Percentiles rank a stretch among this genome's conserved stretches.
Evolutionary conservation across 2,329 filamentous ascomycete species (phyloP).

Genomic region (Sclerotiophoma versabilis): DNA sequence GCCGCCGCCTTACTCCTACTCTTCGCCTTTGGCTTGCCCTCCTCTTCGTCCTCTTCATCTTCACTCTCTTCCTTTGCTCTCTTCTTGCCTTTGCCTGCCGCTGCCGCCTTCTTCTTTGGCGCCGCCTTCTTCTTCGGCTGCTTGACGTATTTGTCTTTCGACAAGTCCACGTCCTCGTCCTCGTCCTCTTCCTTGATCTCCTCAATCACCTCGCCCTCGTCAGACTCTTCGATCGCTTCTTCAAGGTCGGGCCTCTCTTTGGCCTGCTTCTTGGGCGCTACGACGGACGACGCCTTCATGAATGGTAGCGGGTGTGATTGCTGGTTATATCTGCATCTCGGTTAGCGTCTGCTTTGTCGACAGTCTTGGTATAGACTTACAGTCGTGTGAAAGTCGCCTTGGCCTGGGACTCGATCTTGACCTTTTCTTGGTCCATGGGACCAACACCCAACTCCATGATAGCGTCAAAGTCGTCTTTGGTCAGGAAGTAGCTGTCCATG

Average conservation of each 20-base stretch:
- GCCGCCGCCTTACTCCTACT: conserved; percentile 56
- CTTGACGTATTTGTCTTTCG: conserved; percentile 96
- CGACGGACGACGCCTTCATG: conserved; percentile 86
- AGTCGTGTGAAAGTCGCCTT: conserved; percentile 89
- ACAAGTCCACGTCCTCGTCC: conserved; percentile 80
- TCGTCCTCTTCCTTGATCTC: conserved; percentile 66
- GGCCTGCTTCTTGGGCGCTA: conserved; percentile 73
- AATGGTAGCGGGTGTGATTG: conserved; percentile 90
- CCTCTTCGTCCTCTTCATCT: conserved; percentile 50
- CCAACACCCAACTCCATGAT: conserved; percentile 92
- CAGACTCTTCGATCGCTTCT: conserved; percentile 93
- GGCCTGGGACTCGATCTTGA: conserved; percentile 82
- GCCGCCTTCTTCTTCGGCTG: conserved; percentile 78
- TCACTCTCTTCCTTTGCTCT: conserved; percentile 44
- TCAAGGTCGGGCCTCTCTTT: conserved; percentile 90
- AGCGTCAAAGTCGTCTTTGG: conserved; percentile 91
- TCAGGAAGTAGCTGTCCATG: conserved; percentile 97
- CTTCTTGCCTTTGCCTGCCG: conserved; percentile 54
- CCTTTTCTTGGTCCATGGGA: conserved; percentile 74
- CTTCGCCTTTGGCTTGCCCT: conserved; percentile 59
- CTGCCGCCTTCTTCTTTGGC: conserved; percentile 52
- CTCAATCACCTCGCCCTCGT: conserved; percentile 63
- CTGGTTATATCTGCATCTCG: conserved; percentile 74
- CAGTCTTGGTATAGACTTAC: conserved; percentile 61
- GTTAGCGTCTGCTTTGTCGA: conserved; percentile 14